phyloP scores from a whole-genome alignment of 306 rosid species.

The Sicyos baderoa region DNA sequence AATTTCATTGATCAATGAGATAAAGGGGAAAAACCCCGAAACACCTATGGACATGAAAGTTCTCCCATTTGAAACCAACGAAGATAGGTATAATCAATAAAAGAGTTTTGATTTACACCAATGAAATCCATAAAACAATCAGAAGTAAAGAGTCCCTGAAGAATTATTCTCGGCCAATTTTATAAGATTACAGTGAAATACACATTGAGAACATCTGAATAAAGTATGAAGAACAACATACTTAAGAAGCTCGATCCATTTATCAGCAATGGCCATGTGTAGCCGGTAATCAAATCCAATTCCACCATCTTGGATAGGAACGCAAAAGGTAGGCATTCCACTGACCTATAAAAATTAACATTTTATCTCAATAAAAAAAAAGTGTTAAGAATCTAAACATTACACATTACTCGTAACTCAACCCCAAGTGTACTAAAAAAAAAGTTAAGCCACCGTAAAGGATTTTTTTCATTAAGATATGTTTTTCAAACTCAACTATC shows the following conservation, averaged over 20 bases:
- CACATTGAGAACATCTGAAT: background rate
- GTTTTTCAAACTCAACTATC: no score
- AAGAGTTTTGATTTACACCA: background rate
- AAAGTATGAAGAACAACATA: conserved; percentile 27
- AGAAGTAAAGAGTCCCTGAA: no score
- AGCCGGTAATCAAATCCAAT: conserved; percentile 91
- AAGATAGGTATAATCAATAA: no score
- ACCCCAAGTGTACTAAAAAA: no score
- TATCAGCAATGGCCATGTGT: conserved; percentile 96
- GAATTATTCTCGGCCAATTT: background rate
- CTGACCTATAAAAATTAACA: conserved; percentile 62
- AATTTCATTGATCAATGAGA: no score
- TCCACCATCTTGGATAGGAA: conserved; percentile 81
- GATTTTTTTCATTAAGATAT: no score
- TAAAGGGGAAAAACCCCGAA: no score
- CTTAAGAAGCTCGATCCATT: conserved; percentile 96
- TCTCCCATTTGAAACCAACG: no score
- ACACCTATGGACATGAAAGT: no score
- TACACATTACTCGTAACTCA: no score
- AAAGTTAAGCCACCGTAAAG: no score
- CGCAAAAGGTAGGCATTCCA: conserved; percentile 95
- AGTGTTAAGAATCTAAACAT: background rate
- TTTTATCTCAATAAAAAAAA: conserved; percentile 1
- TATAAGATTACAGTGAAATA: background rate
- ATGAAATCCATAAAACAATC: no score